phyloP scores from a whole-genome alignment of 208 protist genomes.

The Plasmodiophora brassicae region DNA sequence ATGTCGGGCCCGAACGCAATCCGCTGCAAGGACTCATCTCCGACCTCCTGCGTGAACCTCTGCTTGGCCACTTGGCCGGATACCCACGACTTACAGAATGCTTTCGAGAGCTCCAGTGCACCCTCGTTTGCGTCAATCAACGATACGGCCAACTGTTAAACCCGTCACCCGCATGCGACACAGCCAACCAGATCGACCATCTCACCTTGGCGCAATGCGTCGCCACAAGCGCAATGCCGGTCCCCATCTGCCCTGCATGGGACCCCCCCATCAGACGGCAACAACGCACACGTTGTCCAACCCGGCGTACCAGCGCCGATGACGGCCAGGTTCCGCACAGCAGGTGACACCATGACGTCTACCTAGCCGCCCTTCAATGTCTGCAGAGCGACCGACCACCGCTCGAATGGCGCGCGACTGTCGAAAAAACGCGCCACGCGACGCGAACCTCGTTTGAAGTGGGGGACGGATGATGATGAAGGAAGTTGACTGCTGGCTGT shows the following conservation, averaged over 20 bases:
- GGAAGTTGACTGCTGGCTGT: too few relatives aligned
- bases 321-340: too few relatives aligned
- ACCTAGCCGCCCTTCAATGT: too few relatives aligned
- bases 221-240: not conserved
- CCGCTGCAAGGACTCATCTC: not conserved
- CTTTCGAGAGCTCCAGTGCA: not conserved
- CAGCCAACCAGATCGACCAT: not conserved
- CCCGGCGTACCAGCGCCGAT: too few relatives aligned
- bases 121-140: not conserved
- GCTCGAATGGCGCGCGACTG: too few relatives aligned
- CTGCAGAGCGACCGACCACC: too few relatives aligned
- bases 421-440: too few relatives aligned
- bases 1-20: not conserved
- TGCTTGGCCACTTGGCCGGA: not conserved
- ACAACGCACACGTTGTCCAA: too few relatives aligned
- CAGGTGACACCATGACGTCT: too few relatives aligned
- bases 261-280: too few relatives aligned
- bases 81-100: not conserved
- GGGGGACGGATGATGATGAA: too few relatives aligned
- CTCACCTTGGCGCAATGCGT: not conserved
- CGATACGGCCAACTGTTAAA: not conserved
- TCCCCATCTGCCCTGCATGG: conserved; percentile 17
- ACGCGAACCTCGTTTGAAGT: too few relatives aligned
- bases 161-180: not conserved
- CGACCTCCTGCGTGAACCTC: not conserved